Conservation (phyloP, 805 yeast species). For the Yarrowia sp. region DNA sequence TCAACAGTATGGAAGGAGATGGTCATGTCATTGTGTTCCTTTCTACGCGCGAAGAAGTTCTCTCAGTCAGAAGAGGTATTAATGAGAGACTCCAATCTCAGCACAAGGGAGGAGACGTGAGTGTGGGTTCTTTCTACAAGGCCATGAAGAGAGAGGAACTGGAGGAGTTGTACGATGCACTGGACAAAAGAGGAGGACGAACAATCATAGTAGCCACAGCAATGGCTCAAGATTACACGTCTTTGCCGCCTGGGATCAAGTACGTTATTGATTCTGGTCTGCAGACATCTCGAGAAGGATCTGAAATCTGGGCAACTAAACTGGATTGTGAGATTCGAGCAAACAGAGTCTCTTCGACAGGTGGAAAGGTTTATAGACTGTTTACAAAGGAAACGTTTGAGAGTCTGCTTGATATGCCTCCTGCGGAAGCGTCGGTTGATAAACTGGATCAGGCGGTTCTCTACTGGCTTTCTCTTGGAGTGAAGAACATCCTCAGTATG, state of each 20-base stretch:
- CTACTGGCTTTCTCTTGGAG: slow-evolving; percentile 12
- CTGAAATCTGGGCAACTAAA: slow-evolving; percentile 1
- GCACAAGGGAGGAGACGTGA: slow-evolving; percentile 18
- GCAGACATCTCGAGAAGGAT: neutral
- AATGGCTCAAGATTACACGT: slow-evolving; percentile 16
- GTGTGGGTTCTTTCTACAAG: slow-evolving; percentile 13
- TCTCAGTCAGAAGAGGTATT: slow-evolving; percentile 1
- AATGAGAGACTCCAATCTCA: slow-evolving; percentile 1
- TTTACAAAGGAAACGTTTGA: slow-evolving; percentile 11
- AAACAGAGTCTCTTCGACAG: neutral
- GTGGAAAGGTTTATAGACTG: slow-evolving; percentile 18
- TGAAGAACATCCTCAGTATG: neutral
- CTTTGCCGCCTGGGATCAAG: slow-evolving; percentile 14
- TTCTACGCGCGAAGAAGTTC: slow-evolving; percentile 8
- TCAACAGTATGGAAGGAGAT: slow-evolving; percentile 13
- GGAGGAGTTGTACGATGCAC: slow-evolving; percentile 6
- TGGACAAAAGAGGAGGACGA: slow-evolving; percentile 10
- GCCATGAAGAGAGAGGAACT: slow-evolving; percentile 15
- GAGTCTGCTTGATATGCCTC: neutral
- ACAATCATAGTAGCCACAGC: slow-evolving; percentile 3
- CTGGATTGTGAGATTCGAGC: slow-evolving; percentile 23
- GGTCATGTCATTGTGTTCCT: slow-evolving; percentile 13
- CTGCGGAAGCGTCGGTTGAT: neutral
- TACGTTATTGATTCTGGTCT: slow-evolving; percentile 16
- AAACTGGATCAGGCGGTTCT: neutral